Percentiles rank a stretch among this genome's conserved stretches.
Conservation (phyloP, 192 early-diverging fungal species). For the Spizellomyces punctatus region DNA sequence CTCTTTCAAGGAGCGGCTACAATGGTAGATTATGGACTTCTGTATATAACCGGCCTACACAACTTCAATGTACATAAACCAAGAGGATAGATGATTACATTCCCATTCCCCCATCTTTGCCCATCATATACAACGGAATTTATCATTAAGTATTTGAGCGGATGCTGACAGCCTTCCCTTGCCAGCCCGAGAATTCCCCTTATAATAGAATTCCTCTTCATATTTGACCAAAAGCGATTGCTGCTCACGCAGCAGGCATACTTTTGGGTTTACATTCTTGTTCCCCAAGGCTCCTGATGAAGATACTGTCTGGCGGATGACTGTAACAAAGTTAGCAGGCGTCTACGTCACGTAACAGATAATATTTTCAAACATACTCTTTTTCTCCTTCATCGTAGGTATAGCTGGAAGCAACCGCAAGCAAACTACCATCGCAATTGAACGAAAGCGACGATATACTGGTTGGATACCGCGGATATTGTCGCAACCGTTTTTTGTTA, state of each 20-base stretch:
- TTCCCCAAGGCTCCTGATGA: conserved; percentile 70
- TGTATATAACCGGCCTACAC: neutral
- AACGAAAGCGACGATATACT: conserved; percentile 82
- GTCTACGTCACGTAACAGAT: neutral
- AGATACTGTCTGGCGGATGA: conserved; percentile 58
- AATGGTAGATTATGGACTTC: neutral
- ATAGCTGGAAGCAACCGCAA: conserved; percentile 92
- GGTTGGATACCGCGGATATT: conserved; percentile 81
- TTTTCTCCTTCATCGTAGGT: conserved; percentile 95
- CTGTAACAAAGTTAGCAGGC: conserved; percentile 28
- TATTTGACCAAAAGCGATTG: no score
- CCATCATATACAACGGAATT: no score
- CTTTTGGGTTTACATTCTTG: conserved; percentile 62
- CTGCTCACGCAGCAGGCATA: no score
- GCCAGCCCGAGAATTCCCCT: no score
- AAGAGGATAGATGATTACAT: no score
- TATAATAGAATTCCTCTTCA: no score
- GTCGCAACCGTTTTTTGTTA: conserved; percentile 85
- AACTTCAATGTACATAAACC: no score
- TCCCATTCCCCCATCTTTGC: no score
- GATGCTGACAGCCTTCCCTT: no score
- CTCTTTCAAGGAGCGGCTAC: conserved; percentile 3
- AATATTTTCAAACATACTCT: conserved; percentile 45
- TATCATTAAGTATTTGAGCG: no score
- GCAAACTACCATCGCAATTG: conserved; percentile 70